Evolutionary conservation across 2,329 filamentous ascomycete species (phyloP).

Genomic region (Colletotrichum kahawae): DNA sequence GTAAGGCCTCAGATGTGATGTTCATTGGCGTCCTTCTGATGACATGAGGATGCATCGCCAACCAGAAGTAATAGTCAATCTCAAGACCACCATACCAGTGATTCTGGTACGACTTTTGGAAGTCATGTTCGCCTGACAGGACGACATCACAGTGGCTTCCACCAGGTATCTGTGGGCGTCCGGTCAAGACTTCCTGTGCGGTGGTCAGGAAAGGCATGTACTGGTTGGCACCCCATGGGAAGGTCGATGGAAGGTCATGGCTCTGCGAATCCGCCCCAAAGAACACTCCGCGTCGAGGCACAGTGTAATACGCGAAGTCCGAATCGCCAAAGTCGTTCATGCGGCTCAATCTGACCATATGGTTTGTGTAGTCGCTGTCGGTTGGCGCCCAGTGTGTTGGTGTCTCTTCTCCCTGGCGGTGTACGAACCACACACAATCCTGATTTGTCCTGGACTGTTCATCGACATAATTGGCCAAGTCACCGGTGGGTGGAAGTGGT

Average conservation of each 20-base stretch:
- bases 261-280: neutral
- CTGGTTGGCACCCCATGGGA: conserved; percentile 29
- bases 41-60: neutral
- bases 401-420: neutral
- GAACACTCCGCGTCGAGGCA: neutral
- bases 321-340: neutral
- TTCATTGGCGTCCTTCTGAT: neutral
- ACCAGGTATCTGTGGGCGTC: neutral
- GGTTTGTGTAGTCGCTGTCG: conserved; percentile 17
- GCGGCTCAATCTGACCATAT: neutral
- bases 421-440: conserved; percentile 27
- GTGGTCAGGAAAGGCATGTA: conserved; percentile 29
- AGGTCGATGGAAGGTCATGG: neutral
- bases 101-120: neutral
- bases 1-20: neutral
- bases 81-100: conserved; percentile 16
- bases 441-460: neutral
- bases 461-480: neutral
- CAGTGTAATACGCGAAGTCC: conserved; percentile 8
- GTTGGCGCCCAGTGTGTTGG: conserved; percentile 26
- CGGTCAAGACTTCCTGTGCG: conserved; percentile 30
- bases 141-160: neutral
- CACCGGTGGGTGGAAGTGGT: neutral
- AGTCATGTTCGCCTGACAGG: neutral
- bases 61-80: neutral